Percentiles rank a stretch among this genome's conserved stretches.
phyloP scores from a whole-genome alignment of 2,329 filamentous ascomycete species.

The Colletotrichum nymphaeae region DNA sequence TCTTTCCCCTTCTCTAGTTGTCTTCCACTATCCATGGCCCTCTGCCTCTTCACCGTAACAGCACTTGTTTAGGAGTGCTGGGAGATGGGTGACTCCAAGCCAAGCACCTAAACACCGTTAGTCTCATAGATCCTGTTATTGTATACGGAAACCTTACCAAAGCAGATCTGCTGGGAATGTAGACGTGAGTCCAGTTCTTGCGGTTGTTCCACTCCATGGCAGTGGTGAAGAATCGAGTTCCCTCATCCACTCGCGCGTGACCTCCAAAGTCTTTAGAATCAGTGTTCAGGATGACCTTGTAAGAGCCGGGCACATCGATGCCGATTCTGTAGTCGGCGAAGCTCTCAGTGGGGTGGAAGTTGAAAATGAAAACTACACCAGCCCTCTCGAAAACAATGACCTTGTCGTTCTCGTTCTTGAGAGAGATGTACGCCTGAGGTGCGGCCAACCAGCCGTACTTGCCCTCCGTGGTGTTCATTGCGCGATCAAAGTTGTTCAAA shows the following conservation, averaged over 20 bases:
- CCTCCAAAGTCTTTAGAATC: slow-evolving; percentile 85
- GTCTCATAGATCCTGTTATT: not conserved
- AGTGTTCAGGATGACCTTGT: slow-evolving; percentile 85
- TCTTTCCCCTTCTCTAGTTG: not conserved
- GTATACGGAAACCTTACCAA: slow-evolving; percentile 68
- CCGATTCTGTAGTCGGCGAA: slow-evolving; percentile 95
- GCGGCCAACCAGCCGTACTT: slow-evolving; percentile 93
- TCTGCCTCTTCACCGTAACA: not conserved
- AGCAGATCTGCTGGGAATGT: slow-evolving; percentile 85
- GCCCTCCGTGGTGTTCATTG: slow-evolving; percentile 89
- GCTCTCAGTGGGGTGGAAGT: slow-evolving; percentile 88
- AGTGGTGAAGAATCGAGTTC: slow-evolving; percentile 92
- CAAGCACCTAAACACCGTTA: slow-evolving; percentile 58
- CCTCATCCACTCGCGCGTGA: slow-evolving; percentile 79
- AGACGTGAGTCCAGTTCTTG: slow-evolving; percentile 92
- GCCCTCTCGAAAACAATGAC: slow-evolving; percentile 95
- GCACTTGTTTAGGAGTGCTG: slow-evolving; percentile 37
- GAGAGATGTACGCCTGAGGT: slow-evolving; percentile 88
- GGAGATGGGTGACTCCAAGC: slow-evolving; percentile 48
- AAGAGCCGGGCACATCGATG: slow-evolving; percentile 85
- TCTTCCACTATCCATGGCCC: not conserved
- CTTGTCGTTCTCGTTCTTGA: slow-evolving; percentile 95
- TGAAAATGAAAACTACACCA: slow-evolving; percentile 93
- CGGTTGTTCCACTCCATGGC: slow-evolving; percentile 90
- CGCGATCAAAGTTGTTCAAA: slow-evolving; percentile 92